A percentile compares a stretch with the other conserved stretches of the same genome.
These are phyloP conservation scores for Neltuma alba DNA, from an alignment of 306 rosid species.

Conservation along the genomic window DNA sequence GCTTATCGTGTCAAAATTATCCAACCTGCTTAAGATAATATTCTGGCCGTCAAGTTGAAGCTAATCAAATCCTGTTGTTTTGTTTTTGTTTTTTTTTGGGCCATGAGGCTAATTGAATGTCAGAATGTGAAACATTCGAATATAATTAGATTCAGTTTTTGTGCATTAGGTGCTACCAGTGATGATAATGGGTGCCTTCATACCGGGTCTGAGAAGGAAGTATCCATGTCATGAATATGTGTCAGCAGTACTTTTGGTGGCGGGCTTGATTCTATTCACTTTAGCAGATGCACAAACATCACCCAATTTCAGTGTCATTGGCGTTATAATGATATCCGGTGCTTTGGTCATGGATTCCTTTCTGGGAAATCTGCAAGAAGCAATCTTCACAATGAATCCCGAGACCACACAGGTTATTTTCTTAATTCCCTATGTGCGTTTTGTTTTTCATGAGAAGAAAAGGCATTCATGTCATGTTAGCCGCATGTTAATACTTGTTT, in stretches of 20 bases:
- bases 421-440: background rate
- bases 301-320: slow-evolving; percentile 87
- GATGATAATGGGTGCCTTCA: slow-evolving; percentile 99
- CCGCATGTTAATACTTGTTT: slow-evolving; percentile 7
- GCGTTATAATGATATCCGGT: slow-evolving; percentile 90
- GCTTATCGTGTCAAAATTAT: background rate
- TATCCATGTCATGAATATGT: slow-evolving; percentile 85
- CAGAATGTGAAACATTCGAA: background rate
- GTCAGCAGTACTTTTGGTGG: slow-evolving; percentile 86
- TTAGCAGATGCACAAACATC: slow-evolving; percentile 95
- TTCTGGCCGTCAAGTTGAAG: background rate
- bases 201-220: slow-evolving; percentile 89
- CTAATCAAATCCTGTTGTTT: background rate
- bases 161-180: slow-evolving; percentile 85
- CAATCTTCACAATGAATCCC: slow-evolving; percentile 95
- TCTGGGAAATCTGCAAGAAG: slow-evolving; percentile 96
- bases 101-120: background rate
- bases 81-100: background rate
- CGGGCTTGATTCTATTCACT: slow-evolving; percentile 95
- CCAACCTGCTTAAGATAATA: background rate
- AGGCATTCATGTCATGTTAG: slow-evolving; percentile 23
- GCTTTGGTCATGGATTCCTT: slow-evolving; percentile 95
- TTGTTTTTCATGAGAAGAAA: slow-evolving; percentile 6
- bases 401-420: slow-evolving; percentile 85
- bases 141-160: slow-evolving; percentile 29